These are phyloP conservation scores for Pleoardoris graminearum DNA, from an alignment of 2,329 filamentous ascomycete genomes.

Conservation along the genomic window DNA sequence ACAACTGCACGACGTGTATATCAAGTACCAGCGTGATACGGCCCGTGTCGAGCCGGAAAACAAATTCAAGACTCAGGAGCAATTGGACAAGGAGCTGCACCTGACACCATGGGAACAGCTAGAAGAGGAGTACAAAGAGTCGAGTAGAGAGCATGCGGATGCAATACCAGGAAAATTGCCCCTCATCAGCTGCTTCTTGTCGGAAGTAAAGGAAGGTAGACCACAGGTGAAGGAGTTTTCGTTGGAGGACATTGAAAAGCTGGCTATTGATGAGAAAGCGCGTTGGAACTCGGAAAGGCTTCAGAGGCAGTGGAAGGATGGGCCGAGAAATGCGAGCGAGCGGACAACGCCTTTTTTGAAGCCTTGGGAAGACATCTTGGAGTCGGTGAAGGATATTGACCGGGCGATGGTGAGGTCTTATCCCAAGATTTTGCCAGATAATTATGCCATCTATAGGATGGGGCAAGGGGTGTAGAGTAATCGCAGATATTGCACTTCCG, in stretches of 20 bases:
- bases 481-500: background rate
- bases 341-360: constrained; percentile 40
- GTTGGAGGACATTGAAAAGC: constrained; percentile 33
- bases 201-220: constrained; percentile 29
- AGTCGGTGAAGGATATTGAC: constrained; percentile 43
- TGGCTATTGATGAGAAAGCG: constrained; percentile 43
- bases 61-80: constrained; percentile 22
- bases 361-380: constrained; percentile 39
- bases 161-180: constrained; percentile 43
- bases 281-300: constrained; percentile 42
- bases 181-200: constrained; percentile 41
- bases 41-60: constrained; percentile 20
- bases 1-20: constrained; percentile 40
- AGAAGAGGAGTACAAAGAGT: constrained; percentile 37
- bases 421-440: background rate
- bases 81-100: constrained; percentile 32
- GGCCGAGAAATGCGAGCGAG: constrained; percentile 35
- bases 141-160: constrained; percentile 40
- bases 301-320: constrained; percentile 42
- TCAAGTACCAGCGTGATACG: constrained; percentile 34
- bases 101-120: constrained; percentile 43
- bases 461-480: background rate
- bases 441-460: constrained; percentile 6
- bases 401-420: constrained; percentile 35
- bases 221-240: constrained; percentile 34